Percentiles rank a stretch among this genome's conserved stretches.
phyloP scores from a whole-genome alignment of 1,284 basidiomycete species.

The Boletus mariae region DNA sequence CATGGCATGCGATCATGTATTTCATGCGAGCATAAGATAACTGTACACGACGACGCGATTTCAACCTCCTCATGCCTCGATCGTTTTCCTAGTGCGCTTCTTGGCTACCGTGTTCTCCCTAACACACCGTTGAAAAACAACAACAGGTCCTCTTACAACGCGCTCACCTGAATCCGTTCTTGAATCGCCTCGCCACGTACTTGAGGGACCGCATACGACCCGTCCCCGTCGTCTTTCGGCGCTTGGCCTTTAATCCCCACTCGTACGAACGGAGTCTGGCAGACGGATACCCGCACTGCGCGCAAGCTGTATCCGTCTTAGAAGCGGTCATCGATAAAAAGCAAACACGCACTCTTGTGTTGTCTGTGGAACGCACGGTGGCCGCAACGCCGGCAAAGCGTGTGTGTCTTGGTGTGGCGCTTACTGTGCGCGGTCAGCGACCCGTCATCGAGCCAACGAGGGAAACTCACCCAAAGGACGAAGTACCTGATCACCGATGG shows the following conservation, averaged over 20 bases:
- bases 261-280: conserved; percentile 96
- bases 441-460: neutral
- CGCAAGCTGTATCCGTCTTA: conserved; percentile 66
- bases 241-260: conserved; percentile 99
- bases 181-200: conserved; percentile 88
- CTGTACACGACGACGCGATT: conserved; percentile 14
- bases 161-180: conserved; percentile 90
- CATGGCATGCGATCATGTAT: conserved; percentile 19
- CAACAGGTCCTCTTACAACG: neutral
- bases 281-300: conserved; percentile 93
- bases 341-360: conserved; percentile 78
- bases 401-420: conserved; percentile 98
- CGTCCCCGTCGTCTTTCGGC: conserved; percentile 98
- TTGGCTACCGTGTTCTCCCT: conserved; percentile 81
- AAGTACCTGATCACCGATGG: conserved; percentile 61
- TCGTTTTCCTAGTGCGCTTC: conserved; percentile 48
- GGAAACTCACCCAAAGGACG: conserved; percentile 75
- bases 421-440: conserved; percentile 56
- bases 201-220: conserved; percentile 96
- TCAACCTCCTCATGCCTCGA: conserved; percentile 43
- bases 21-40: conserved; percentile 2
- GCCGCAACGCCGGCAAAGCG: conserved; percentile 93
- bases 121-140: neutral
- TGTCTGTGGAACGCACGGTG: conserved; percentile 93
- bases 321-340: neutral